These are phyloP conservation scores for Hawksworthiomyces lignivorus DNA, from an alignment of 2,329 filamentous ascomycete genomes.

Conservation along the genomic window DNA sequence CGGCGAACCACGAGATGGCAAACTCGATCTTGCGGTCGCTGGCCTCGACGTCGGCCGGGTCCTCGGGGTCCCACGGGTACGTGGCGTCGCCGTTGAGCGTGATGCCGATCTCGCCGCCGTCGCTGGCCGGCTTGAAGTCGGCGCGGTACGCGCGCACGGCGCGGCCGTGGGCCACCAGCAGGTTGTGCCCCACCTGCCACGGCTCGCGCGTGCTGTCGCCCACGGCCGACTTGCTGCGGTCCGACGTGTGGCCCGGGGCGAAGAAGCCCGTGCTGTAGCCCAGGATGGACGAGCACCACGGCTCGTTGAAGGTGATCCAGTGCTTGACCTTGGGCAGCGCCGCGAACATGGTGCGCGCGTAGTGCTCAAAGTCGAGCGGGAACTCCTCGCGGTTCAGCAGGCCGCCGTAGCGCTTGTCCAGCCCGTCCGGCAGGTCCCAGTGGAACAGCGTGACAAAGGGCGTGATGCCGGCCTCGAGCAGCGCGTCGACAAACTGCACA, in stretches of 20 bases:
- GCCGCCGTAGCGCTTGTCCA: slow-evolving; percentile 76
- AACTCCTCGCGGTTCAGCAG: slow-evolving; percentile 77
- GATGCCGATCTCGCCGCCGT: slow-evolving; percentile 75
- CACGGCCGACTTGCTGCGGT: slow-evolving; percentile 60
- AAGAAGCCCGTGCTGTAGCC: slow-evolving; percentile 73
- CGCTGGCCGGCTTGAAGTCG: slow-evolving; percentile 61
- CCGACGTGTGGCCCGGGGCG: slow-evolving; percentile 74
- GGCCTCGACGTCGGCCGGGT: slow-evolving; percentile 68
- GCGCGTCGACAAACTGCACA: slow-evolving; percentile 67
- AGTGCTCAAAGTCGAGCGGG: slow-evolving; percentile 71
- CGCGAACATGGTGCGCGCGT: slow-evolving; percentile 68
- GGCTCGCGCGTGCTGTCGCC: slow-evolving; percentile 72
- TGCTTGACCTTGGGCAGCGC: slow-evolving; percentile 70
- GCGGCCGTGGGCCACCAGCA: slow-evolving; percentile 70
- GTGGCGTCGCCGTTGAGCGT: slow-evolving; percentile 79
- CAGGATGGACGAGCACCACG: slow-evolving; percentile 75
- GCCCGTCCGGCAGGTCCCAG: slow-evolving; percentile 75
- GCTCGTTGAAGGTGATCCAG: slow-evolving; percentile 91
- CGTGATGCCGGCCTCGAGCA: slow-evolving; percentile 66
- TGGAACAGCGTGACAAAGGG: slow-evolving; percentile 81
- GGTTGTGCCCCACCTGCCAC: slow-evolving; percentile 75
- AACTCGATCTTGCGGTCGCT: slow-evolving; percentile 79
- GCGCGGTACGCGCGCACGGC: slow-evolving; percentile 78
- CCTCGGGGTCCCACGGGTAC: slow-evolving; percentile 74
- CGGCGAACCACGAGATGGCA: slow-evolving; percentile 79